These are phyloP conservation scores for Begonia masoniana DNA, from an alignment of 306 rosid genomes.

Conservation along the genomic window DNA sequence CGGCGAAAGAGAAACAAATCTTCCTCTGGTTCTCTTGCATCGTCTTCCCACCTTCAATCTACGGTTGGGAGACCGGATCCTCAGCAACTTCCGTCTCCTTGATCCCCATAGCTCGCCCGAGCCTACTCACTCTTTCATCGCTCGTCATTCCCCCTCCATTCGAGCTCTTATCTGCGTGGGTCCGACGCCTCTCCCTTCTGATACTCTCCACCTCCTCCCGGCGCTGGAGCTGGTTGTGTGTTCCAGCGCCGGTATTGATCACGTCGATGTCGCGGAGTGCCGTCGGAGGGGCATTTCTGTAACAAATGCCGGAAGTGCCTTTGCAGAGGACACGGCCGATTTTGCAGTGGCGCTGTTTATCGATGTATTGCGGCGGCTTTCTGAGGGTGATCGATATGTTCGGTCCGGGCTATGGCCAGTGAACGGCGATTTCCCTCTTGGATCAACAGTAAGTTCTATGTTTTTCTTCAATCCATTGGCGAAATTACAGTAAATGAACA, in stretches of 20 bases:
- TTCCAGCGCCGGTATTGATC: conserved; percentile 6
- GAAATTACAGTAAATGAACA: too few relatives aligned
- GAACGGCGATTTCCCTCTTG: conserved; percentile 1
- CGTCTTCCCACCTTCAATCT: neutral
- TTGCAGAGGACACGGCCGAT: conserved; percentile 9
- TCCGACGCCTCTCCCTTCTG: neutral
- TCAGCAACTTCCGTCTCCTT: neutral
- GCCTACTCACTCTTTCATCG: conserved; percentile 1
- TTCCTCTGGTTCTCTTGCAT: neutral
- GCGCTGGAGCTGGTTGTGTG: conserved; percentile 2
- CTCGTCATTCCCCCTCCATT: neutral
- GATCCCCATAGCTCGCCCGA: neutral
- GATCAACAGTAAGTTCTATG: conserved; percentile 1
- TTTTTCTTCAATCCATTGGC: neutral
- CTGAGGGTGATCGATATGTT: conserved; percentile 3
- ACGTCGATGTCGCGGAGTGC: conserved; percentile 1
- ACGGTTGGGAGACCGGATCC: neutral
- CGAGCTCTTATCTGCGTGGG: conserved; percentile 4
- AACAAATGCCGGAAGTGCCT: conserved; percentile 5
- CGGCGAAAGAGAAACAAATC: neutral
- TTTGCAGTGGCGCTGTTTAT: conserved; percentile 5
- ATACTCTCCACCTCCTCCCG: conserved; percentile 1
- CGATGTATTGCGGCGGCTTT: conserved; percentile 5
- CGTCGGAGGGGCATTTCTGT: conserved; percentile 3
- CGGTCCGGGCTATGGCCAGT: neutral